Conservation (phyloP, 2,329 filamentous ascomycete genomes). For the Fusarium sp. region DNA sequence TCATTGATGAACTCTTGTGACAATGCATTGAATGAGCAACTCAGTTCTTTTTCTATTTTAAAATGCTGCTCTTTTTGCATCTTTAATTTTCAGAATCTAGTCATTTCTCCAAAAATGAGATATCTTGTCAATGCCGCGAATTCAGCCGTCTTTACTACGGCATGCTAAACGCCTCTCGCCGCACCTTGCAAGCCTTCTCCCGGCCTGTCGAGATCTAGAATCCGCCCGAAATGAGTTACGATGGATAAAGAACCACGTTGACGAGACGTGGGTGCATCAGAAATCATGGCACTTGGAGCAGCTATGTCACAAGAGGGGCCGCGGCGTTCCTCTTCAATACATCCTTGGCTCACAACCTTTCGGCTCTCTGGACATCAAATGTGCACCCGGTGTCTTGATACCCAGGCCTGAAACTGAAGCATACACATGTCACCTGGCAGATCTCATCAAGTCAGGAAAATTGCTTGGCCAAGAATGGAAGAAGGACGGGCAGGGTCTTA, state of each 20-base stretch:
- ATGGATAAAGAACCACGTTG: constrained; percentile 76
- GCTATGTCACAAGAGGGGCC: constrained; percentile 63
- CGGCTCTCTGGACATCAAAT: constrained; percentile 82
- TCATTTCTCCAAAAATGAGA: constrained; percentile 23
- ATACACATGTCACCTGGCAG: constrained; percentile 69
- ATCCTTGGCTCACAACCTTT: constrained; percentile 91
- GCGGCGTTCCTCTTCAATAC: constrained; percentile 87
- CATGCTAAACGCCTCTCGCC: constrained; percentile 66
- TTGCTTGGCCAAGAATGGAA: constrained; percentile 22
- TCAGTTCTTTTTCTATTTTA: not conserved
- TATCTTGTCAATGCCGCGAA: constrained; percentile 67
- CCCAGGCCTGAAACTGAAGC: constrained; percentile 84
- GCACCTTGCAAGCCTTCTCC: constrained; percentile 71
- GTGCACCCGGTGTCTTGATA: constrained; percentile 83
- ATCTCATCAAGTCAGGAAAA: constrained; percentile 51
- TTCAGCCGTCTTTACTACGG: constrained; percentile 68
- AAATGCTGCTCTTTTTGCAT: not conserved
- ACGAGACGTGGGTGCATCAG: constrained; percentile 39
- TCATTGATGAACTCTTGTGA: not conserved
- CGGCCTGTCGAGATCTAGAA: constrained; percentile 70
- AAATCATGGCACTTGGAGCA: constrained; percentile 46
- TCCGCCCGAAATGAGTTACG: constrained; percentile 77
- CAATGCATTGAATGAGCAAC: not conserved
- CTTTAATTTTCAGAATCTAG: not conserved
- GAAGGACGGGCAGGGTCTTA: constrained; percentile 53